Percentiles rank a stretch among this genome's conserved stretches.
Evolutionary conservation across 805 yeast species (phyloP).

Genomic region (Schizosaccharomyces lindneri): DNA sequence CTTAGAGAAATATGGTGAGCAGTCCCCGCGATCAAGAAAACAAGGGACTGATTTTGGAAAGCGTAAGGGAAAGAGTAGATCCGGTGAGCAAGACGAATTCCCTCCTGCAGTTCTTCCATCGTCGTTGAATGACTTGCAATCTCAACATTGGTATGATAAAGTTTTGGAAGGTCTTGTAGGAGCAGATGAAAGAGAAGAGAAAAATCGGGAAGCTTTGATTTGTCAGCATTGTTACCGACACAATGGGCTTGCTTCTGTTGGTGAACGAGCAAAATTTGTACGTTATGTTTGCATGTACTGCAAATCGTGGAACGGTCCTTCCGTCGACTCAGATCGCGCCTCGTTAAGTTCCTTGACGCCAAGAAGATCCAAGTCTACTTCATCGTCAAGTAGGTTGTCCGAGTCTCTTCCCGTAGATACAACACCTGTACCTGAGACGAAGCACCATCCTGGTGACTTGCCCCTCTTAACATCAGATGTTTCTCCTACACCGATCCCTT

Average conservation of each 20-base stretch:
- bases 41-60: neutral
- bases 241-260: slow-evolving; percentile 1
- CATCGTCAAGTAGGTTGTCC: no score
- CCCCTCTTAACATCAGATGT: no score
- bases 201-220: neutral
- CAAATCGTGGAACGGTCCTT: slow-evolving; percentile 1
- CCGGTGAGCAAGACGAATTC: neutral
- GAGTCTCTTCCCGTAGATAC: no score
- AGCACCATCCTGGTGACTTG: no score
- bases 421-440: no score
- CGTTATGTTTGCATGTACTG: neutral
- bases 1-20: neutral
- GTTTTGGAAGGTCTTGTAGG: neutral
- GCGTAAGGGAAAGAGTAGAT: neutral
- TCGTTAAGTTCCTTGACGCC: neutral
- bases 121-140: neutral
- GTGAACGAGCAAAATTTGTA: neutral
- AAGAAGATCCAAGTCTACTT: no score
- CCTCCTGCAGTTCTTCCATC: neutral
- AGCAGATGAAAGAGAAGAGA: neutral
- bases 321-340: neutral
- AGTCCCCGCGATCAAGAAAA: neutral
- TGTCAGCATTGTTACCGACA: neutral
- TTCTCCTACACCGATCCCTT: no score
- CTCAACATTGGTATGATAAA: slow-evolving; percentile 1